Base-by-base conservation (phyloP, 129 eudicot species). In the Tanacetum coccineum region DNA sequence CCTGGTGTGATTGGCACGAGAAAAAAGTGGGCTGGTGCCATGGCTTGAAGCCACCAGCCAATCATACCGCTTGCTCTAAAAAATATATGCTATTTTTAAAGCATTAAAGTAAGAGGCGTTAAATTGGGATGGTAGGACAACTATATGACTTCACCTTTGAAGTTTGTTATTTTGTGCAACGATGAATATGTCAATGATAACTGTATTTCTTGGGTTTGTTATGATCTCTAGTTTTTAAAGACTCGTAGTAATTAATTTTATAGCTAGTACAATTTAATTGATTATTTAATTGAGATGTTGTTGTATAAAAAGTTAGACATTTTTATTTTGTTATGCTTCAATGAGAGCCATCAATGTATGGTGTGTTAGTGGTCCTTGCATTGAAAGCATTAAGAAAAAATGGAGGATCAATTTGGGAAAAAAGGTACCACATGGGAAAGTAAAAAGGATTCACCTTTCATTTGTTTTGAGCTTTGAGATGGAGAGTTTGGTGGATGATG, bases 101-200 rank as follows among this genome's bases (percentile, higher is more conserved):
- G 75, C 74, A 71, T 73, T 79, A 68, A 73, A 81, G 83, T 74
- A 76, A 71, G 74, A 74, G 73, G 67, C 61, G 73, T 79, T 76
- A 59, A 70, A 66, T 50, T 71, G 73, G 66, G 73, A 55, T 18
- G 78, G 72, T 71, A 40, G 70, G 71, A 71, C 59, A 70, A 77
- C 71, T n/a, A 77, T 68, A 61, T 79, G 85, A 73, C 73, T 53
- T 48, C 15, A 78, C 73, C 80, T 68, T 53, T 76, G 66, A 72
- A 51, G 51, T 79, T 83, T 83, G 81, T 65, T 72, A 67, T 72
- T 83, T 77, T 81, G 44, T 77, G 64, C 67, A 59, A 73, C 79
- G 56, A 66, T 56, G 76, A 80, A 85, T 73, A 76, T 80, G 79
- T 72, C 76, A 77, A 65, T 55, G 71, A 73, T 68, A 76, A 87